Evolutionary conservation across 495 filamentous ascomycete genomes (phyloP), one percentile per base, ranked within the genome.

Genomic region (Talaromyces nanjingensis): DNA sequence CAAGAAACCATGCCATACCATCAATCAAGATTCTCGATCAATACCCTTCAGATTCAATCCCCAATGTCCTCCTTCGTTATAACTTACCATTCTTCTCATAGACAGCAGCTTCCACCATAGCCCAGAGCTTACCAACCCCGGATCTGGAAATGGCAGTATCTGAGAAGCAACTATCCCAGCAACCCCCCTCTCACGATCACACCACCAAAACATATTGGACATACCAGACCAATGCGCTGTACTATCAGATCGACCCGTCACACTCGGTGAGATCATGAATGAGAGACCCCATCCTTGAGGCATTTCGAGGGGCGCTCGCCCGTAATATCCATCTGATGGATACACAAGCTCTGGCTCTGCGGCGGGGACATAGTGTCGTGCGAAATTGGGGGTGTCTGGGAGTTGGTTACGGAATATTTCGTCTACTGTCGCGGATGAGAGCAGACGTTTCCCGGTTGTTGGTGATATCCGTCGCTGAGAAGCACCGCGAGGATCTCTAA

Each of bases 371-470:
- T 64, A 64, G 52, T 77, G 69, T 16, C 79, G 73, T 11, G 73
- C 79, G 66, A 80, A 83, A 65, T 85, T 70, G 0, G 83, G 84
- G 60, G 77, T 70, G 9, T 80, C 56, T 2, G n/a, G n/a, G n/a
- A 87, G 80, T 60, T 84, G 82, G 69, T 86, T 87, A 54, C 67
- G 71, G 70, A 79, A 85, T 81, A 86, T 86, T 31, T 75, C 63
- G 5, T 84, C 73, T 0, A 89, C 77, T 3, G 86, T 86, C 11
- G 74, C 68, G 2, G 73, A 68, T 16, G 71, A 67, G 18, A 89
- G 75, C 47, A 89, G 72, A 45, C 77, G 71, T 0, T 52, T 65
- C 0, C 72, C 72, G 1, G 85, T 87, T 1, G 25, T 72, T 0
- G 85, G 82, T 24, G 71, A 79, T 0, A 72, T 76, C 83, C 83